Evolutionary conservation across 495 filamentous ascomycete species (phyloP).

Genomic region (Tuber umbilicatum): DNA sequence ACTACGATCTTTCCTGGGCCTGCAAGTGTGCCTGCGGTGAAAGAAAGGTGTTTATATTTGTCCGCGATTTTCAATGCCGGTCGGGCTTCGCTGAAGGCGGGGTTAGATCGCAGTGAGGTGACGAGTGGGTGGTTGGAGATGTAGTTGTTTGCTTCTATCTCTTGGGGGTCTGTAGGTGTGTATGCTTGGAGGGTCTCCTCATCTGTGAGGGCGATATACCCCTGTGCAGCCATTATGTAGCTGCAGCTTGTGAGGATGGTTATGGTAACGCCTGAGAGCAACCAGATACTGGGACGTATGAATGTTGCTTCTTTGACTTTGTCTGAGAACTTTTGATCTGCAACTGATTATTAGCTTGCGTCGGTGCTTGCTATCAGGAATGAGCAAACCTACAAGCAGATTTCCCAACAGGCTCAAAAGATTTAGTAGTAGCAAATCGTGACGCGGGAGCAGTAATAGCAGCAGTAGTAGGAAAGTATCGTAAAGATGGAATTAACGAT

Average conservation of each 20-base stretch:
- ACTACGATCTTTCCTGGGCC: constrained; percentile 72
- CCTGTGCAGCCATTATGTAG: constrained; percentile 35
- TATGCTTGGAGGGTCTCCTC: constrained; percentile 66
- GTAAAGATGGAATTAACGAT: neutral
- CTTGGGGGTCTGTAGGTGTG: constrained; percentile 54
- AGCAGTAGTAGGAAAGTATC: neutral
- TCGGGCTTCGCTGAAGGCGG: constrained; percentile 66
- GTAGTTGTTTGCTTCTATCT: constrained; percentile 59
- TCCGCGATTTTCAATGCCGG: constrained; percentile 81
- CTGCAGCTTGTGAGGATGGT: constrained; percentile 23
- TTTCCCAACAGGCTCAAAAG: neutral
- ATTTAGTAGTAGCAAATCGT: neutral
- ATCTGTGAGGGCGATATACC: constrained; percentile 49
- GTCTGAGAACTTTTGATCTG: constrained; percentile 29
- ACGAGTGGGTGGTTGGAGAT: constrained; percentile 72
- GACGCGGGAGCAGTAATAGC: neutral
- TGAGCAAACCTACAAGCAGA: neutral
- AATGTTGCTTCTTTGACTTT: constrained; percentile 24
- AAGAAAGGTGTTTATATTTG: constrained; percentile 58
- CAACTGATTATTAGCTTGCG: neutral
- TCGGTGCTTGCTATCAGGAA: neutral
- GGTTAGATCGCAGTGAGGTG: constrained; percentile 56
- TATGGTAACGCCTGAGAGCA: constrained; percentile 29
- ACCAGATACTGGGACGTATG: constrained; percentile 33
- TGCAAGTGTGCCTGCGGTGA: constrained; percentile 74